Conservation (phyloP, 1,139 yeast species). For the Kurtzmaniella quercitrusa region DNA sequence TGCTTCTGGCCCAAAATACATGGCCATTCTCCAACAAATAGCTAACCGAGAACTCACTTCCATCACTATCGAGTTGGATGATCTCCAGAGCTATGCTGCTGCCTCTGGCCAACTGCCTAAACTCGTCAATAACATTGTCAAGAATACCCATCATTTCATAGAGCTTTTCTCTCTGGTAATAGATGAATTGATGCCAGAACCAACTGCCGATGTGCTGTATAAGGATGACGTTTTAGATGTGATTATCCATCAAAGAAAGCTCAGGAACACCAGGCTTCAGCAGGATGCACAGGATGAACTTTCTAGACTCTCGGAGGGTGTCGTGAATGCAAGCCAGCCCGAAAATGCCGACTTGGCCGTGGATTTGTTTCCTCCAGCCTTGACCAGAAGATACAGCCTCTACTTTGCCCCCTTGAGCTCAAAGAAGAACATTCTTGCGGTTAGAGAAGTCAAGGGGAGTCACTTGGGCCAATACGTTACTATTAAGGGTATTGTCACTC, state of each 20-base stretch:
- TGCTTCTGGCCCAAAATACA: conserved; percentile 64
- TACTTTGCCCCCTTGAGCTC: conserved; percentile 78
- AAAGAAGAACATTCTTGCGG: conserved; percentile 54
- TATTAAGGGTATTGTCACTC: conserved; percentile 88
- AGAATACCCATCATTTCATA: conserved; percentile 73
- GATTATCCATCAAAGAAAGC: conserved; percentile 81
- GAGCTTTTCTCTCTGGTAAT: conserved; percentile 73
- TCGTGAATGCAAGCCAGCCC: conserved; percentile 10
- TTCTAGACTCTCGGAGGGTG: conserved; percentile 35
- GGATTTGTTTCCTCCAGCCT: conserved; percentile 72
- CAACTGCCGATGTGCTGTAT: conserved; percentile 72
- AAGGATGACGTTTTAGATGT: conserved; percentile 92
- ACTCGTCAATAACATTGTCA: conserved; percentile 37
- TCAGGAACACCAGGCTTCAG: conserved; percentile 71
- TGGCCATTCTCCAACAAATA: conserved; percentile 68
- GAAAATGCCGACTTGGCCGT: conserved; percentile 14
- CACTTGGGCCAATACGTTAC: conserved; percentile 85
- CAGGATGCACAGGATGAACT: conserved; percentile 60
- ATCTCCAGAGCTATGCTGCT: conserved; percentile 60
- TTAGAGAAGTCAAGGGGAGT: conserved; percentile 82
- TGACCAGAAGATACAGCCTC: conserved; percentile 80
- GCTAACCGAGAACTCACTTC: conserved; percentile 79
- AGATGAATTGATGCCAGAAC: conserved; percentile 80
- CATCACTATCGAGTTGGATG: conserved; percentile 76
- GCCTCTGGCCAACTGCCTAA: conserved; percentile 27